Evolutionary conservation across 202 grass and related monocot species (phyloP), one percentile per base, ranked within the genome.

Genomic region (Zoysia matrella): DNA sequence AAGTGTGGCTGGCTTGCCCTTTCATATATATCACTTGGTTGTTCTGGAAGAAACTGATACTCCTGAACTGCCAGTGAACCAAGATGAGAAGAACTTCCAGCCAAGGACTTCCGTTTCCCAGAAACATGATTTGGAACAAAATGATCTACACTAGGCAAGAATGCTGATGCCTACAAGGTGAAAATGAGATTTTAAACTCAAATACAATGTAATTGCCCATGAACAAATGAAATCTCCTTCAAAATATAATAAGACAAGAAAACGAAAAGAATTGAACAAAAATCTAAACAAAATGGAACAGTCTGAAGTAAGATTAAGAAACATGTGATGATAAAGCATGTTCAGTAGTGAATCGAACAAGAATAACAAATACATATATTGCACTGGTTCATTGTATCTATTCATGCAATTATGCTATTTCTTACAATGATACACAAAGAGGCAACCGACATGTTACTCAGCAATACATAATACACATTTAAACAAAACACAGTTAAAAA

Each of bases 1-100:
- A 75, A 90, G 61, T 66, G 86, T 0, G 83, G 49, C 63, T 79
- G 90, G 53, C 65, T 75, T 47, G 56, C 84, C 84, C 84, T 85
- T 75, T 98, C 95, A 86, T 90, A 82, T 60, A 74, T 57, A 55
- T 94, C 90, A 63, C 73, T 90, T 68, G 95, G 80, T 69, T 93
- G 90, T 71, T 95, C 89, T 15, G 92, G 91, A 71, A 98, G 80
- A 87, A 98, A 98, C 73, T 92, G 96, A 40, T 95, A 93, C 63
- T 95, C 92, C 60, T 74, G 90, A 73, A 91, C 85, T 72, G 91
- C 80, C 13, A 76, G 90, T 79, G 89, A 80, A 71, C 90, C 81
- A 83, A 80, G 67, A 74, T 85, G 90, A 82, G 84, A 81, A 18
- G 85, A 88, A 80, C 77, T 87, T 65, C 85, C 77, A 74, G 48